phyloP scores from a whole-genome alignment of 805 yeast genomes.

The Candida loeiensis region DNA sequence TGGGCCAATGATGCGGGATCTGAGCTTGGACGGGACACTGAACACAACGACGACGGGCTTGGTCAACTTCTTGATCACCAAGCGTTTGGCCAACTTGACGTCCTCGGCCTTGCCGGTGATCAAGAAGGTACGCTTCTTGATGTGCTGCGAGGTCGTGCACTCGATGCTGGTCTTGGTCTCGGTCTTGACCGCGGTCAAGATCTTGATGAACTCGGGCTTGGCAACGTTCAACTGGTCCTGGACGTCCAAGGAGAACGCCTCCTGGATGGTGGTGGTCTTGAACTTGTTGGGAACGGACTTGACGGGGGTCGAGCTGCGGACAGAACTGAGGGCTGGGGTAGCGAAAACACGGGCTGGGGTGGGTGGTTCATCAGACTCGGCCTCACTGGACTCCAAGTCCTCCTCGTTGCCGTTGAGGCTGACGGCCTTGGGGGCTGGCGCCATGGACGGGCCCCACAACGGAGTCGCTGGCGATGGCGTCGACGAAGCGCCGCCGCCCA shows the following conservation, averaged over 20 bases:
- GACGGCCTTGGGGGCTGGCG: slow-evolving; percentile 5
- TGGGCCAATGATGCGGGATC: slow-evolving; percentile 81
- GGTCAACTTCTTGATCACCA: slow-evolving; percentile 70
- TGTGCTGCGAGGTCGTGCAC: slow-evolving; percentile 72
- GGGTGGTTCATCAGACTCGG: slow-evolving; percentile 7
- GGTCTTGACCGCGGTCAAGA: slow-evolving; percentile 60
- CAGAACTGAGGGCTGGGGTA: slow-evolving; percentile 16
- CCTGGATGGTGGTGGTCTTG: slow-evolving; percentile 62
- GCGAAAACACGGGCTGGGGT: slow-evolving; percentile 16
- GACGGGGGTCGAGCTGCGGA: slow-evolving; percentile 15
- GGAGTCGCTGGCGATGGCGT: slow-evolving; percentile 16
- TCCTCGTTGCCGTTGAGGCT: background rate
- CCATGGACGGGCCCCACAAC: slow-evolving; percentile 41
- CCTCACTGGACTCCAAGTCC: slow-evolving; percentile 14
- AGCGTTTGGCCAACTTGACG: slow-evolving; percentile 69
- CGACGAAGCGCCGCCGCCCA: slow-evolving; percentile 47
- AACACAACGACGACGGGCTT: slow-evolving; percentile 64
- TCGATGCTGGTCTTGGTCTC: slow-evolving; percentile 67
- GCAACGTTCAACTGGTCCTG: slow-evolving; percentile 62
- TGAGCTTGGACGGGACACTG: slow-evolving; percentile 69
- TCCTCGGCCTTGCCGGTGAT: slow-evolving; percentile 69
- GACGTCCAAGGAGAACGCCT: slow-evolving; percentile 70
- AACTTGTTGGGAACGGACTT: slow-evolving; percentile 15
- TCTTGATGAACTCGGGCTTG: slow-evolving; percentile 65
- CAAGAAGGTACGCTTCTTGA: slow-evolving; percentile 77